A percentile compares a stretch with the other conserved stretches of the same genome.
These are phyloP conservation scores for Ganoderma leucocontextum DNA, from an alignment of 1,284 basidiomycete genomes.

Conservation along the genomic window DNA sequence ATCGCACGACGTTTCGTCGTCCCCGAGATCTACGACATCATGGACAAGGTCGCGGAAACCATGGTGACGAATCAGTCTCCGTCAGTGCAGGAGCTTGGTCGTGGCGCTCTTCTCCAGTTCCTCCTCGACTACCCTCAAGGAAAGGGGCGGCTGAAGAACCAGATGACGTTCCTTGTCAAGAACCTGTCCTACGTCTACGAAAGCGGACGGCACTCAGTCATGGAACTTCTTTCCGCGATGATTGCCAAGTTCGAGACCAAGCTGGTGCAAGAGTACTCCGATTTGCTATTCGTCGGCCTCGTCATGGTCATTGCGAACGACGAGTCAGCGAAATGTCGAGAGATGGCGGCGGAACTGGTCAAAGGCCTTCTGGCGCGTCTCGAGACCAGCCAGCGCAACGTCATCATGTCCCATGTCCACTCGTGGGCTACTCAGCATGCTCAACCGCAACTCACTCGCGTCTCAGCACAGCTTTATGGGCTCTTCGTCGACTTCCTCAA, in stretches of 20 bases:
- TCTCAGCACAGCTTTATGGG: slow-evolving; percentile 86
- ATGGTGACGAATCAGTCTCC: slow-evolving; percentile 94
- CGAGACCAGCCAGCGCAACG: slow-evolving; percentile 65
- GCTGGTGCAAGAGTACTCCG: slow-evolving; percentile 84
- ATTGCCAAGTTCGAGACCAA: slow-evolving; percentile 86
- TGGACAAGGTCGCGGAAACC: slow-evolving; percentile 94
- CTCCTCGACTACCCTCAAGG: slow-evolving; percentile 98
- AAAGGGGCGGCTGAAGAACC: slow-evolving; percentile 86
- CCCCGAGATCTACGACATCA: slow-evolving; percentile 96
- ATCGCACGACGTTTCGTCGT: slow-evolving; percentile 92
- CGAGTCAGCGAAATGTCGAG: slow-evolving; percentile 87
- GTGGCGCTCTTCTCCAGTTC: slow-evolving; percentile 92
- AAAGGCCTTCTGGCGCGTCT: slow-evolving; percentile 79
- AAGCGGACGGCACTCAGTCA: slow-evolving; percentile 89
- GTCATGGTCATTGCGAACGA: slow-evolving; percentile 97
- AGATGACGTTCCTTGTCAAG: slow-evolving; percentile 93
- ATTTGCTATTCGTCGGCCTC: slow-evolving; percentile 91
- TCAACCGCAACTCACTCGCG: slow-evolving; percentile 70
- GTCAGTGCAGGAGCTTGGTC: slow-evolving; percentile 92
- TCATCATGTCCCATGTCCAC: slow-evolving; percentile 78
- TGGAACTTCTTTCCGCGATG: slow-evolving; percentile 89
- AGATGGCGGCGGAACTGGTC: slow-evolving; percentile 87
- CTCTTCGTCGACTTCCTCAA: slow-evolving; percentile 77
- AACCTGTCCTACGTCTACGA: slow-evolving; percentile 95
- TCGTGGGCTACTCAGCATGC: slow-evolving; percentile 80